Conservation (phyloP, 2,329 filamentous ascomycete species). For the Xylaria sp. region DNA sequence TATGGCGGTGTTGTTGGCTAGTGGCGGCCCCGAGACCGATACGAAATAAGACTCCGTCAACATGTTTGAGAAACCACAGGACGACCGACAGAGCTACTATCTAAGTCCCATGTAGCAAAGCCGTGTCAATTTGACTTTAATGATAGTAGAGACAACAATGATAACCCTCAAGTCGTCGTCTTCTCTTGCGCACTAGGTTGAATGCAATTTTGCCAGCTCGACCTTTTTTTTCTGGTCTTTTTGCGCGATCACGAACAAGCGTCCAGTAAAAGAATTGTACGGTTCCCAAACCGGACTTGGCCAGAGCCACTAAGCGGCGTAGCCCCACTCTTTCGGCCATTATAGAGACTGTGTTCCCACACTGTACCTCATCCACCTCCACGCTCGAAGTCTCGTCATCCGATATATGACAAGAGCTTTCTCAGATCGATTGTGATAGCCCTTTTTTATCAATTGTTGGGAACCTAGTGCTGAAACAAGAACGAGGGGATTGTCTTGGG, state of each 20-base stretch:
- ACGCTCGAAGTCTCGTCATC: not conserved
- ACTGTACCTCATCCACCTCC: not conserved
- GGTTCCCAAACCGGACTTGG: constrained; percentile 25
- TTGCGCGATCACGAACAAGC: constrained; percentile 10
- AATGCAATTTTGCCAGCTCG: not conserved
- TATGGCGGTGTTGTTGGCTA: constrained; percentile 71
- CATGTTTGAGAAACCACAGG: constrained; percentile 54
- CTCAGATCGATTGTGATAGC: not conserved
- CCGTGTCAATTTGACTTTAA: not conserved
- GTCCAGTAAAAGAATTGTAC: constrained; percentile 23
- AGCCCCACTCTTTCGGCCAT: constrained; percentile 10
- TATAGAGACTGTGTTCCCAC: not conserved
- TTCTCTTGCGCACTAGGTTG: not conserved
- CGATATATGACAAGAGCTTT: not conserved
- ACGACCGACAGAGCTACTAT: not conserved
- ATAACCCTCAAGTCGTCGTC: not conserved
- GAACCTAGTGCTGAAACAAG: constrained; percentile 15
- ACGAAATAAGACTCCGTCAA: constrained; percentile 70
- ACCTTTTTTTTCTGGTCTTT: constrained; percentile 29
- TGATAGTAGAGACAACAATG: not conserved
- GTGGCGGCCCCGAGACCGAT: constrained; percentile 66
- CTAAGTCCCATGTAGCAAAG: not conserved
- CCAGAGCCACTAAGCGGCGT: not conserved
- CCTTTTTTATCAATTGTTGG: not conserved
- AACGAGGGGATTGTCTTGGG: not conserved